Conservation (phyloP, 192 early-diverging fungal species). For the Chytriomyces confervae region DNA sequence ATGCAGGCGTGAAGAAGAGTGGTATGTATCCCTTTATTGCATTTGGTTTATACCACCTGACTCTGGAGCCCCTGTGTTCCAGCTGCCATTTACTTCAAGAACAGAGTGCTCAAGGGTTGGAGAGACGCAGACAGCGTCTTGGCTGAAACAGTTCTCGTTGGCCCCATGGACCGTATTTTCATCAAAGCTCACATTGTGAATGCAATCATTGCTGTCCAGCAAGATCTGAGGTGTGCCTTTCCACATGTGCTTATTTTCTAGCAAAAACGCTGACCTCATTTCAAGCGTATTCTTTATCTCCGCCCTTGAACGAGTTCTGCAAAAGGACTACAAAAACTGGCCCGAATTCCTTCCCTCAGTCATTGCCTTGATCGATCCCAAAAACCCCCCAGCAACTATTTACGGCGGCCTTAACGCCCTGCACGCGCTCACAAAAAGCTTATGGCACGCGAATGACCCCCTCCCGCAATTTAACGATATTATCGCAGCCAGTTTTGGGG, state of each 20-base stretch:
- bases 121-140: slow-evolving; percentile 39
- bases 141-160: slow-evolving; percentile 59
- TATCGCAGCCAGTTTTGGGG: slow-evolving; percentile 77
- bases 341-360: slow-evolving; percentile 74
- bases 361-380: slow-evolving; percentile 65
- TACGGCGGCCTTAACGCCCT: slow-evolving; percentile 82
- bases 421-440: slow-evolving; percentile 79
- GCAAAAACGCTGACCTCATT: too few species aligned
- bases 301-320: slow-evolving; percentile 76
- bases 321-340: slow-evolving; percentile 80
- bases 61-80: background rate
- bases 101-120: slow-evolving; percentile 79
- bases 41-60: background rate
- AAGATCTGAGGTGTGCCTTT: slow-evolving; percentile 65
- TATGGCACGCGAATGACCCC: slow-evolving; percentile 62
- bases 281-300: slow-evolving; percentile 71
- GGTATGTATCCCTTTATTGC: slow-evolving; percentile 31
- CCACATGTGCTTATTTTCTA: slow-evolving; percentile 32
- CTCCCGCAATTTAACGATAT: slow-evolving; percentile 55
- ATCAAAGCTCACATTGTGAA: slow-evolving; percentile 79
- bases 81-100: slow-evolving; percentile 90
- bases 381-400: slow-evolving; percentile 63
- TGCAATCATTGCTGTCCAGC: slow-evolving; percentile 71
- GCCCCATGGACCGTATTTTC: slow-evolving; percentile 63
- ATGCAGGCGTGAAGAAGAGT: slow-evolving; percentile 45